Base-by-base conservation (phyloP, 2,329 filamentous ascomycete species). In the Amauroascus niger region DNA sequence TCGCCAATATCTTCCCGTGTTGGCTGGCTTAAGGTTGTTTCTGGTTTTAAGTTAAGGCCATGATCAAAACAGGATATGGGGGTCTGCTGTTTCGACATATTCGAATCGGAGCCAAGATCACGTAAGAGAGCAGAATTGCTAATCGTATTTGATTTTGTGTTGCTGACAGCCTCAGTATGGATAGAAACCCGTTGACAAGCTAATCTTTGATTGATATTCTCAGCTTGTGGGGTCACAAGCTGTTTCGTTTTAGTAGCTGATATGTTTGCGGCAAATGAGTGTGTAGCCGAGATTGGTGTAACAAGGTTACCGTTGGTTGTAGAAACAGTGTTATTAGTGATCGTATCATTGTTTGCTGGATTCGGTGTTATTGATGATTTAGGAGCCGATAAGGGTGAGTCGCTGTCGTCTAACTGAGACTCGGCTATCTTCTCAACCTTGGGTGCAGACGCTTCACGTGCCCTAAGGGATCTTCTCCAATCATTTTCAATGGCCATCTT, bases 401-500 rank as follows among this genome's bases (percentile, higher is more conserved):
- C 28, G 46, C 13, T 18, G 20, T 28, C 28, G 16, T 20, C 20
- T 13, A 30, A 24, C 13, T 44, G 37, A 11, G 8, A 24, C 14
- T 39, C 3, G 18, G 39, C 2, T n/a, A 11, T 43, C 11, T 5
- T 16, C 1, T 16, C 14, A 40, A 14, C 6, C 30, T 28, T 20
- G 6, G 41, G 50, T 6, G 39, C 26, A 13, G 48, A 41, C 30
- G 26, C 24, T n/a, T 7, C 16, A 13, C 14, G 26, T 9, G 20
- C 28, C 30, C 20, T 3, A 5, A 49, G 30, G 2, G 49, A 44
- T 14, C 61, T 62, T 32, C 58, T 61, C 62, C 64, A 78, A 60
- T 90, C 81, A 20, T 81, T 78, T 60, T 87, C 81, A 48, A 84
- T 75, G n/a, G 90, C 78, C 61, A 79, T 83, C 56, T 78, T 78